Conservation (phyloP, 371 early-diverging fungal genomes). For the Fennellomyces sp. region DNA sequence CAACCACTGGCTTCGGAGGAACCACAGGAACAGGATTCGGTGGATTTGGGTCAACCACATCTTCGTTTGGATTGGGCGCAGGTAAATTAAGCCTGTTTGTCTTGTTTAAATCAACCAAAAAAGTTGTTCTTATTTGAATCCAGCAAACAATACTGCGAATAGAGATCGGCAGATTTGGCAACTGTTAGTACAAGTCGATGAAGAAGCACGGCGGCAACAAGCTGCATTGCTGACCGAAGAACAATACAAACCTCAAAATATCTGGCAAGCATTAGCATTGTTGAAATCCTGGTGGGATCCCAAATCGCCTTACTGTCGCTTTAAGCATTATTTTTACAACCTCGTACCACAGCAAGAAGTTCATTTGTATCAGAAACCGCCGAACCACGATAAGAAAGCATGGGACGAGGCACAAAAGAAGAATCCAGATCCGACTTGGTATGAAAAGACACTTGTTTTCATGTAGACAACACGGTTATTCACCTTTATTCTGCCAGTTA, state of each 20-base stretch:
- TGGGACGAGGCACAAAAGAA: conserved; percentile 82
- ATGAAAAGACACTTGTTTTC: conserved; percentile 5
- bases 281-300: conserved; percentile 83
- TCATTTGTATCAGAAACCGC: conserved; percentile 73
- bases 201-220: conserved; percentile 42
- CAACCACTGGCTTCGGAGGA: conserved; percentile 2
- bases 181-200: conserved; percentile 22
- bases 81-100: not conserved
- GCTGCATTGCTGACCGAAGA: conserved; percentile 29
- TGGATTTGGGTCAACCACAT: conserved; percentile 7
- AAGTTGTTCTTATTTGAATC: no score
- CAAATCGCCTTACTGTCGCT: conserved; percentile 75
- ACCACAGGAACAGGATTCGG: no score
- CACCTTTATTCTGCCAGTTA: conserved; percentile 21
- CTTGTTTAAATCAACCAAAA: not conserved
- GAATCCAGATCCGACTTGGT: conserved; percentile 85
- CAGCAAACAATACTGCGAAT: conserved; percentile 19
- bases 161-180: conserved; percentile 37
- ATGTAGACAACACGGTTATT: not conserved
- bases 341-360: conserved; percentile 81
- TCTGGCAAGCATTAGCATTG: conserved; percentile 63
- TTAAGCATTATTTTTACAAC: conserved; percentile 92
- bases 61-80: conserved; percentile 5
- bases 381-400: conserved; percentile 71
- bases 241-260: conserved; percentile 32